Conservation (phyloP, 169 alveolate genomes). For the Hammondia hammondi region DNA sequence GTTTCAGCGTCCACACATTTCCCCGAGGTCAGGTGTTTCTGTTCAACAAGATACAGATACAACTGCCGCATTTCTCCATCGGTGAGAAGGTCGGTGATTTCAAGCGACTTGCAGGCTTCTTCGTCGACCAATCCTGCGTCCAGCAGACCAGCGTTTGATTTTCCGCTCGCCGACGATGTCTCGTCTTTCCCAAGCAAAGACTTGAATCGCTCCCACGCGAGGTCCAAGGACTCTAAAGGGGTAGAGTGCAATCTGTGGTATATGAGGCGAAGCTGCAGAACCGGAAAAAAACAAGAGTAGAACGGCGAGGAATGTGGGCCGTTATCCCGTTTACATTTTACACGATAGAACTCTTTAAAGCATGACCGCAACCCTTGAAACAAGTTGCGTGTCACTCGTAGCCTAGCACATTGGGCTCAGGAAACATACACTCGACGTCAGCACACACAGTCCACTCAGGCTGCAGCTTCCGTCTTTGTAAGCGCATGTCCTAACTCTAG, state of each 20-base stretch:
- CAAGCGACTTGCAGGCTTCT: constrained; percentile 46
- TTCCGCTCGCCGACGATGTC: constrained; percentile 34
- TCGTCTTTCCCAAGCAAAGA: constrained; percentile 45
- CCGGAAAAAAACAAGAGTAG: neutral
- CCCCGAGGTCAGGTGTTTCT: constrained; percentile 4
- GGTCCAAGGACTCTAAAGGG: constrained; percentile 61
- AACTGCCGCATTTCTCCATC: constrained; percentile 61
- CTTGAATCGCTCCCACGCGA: constrained; percentile 63
- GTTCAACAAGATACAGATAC: constrained; percentile 59
- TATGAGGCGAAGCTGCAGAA: constrained; percentile 55
- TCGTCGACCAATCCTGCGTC: constrained; percentile 23
- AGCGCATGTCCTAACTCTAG: too few relatives aligned
- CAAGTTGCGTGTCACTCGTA: too few relatives aligned
- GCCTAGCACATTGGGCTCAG: too few relatives aligned
- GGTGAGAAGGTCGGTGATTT: constrained; percentile 49
- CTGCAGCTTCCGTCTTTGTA: too few relatives aligned
- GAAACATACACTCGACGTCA: too few relatives aligned
- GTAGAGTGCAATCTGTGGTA: constrained; percentile 51
- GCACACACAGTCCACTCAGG: too few relatives aligned
- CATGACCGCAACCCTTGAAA: too few relatives aligned
- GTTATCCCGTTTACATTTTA: neutral
- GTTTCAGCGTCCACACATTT: neutral
- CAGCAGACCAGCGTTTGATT: constrained; percentile 37
- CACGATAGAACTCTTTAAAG: too few relatives aligned
- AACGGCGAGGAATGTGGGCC: neutral